phyloP scores from a whole-genome alignment of 2,329 filamentous ascomycete species.

The Sodiomyces alkalinus region DNA sequence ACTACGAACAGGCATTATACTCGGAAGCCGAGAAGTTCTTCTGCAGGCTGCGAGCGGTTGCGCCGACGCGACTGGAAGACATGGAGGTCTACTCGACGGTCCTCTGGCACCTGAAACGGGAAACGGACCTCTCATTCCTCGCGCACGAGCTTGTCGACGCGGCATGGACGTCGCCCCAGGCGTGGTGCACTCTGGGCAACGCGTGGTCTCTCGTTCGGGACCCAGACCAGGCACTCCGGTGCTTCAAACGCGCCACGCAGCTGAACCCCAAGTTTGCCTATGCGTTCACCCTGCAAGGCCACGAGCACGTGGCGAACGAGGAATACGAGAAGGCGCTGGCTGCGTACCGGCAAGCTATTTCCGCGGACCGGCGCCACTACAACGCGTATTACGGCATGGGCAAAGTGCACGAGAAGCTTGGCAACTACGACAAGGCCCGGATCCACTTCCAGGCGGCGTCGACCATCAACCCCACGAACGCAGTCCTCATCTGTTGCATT shows the following conservation, averaged over 20 bases:
- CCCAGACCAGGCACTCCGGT: constrained; percentile 85
- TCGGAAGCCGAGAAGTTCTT: constrained; percentile 79
- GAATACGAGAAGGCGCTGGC: constrained; percentile 91
- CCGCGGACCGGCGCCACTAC: constrained; percentile 79
- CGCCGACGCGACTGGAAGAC: constrained; percentile 73
- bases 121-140: constrained; percentile 80
- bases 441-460: constrained; percentile 82
- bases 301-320: constrained; percentile 91
- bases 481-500: constrained; percentile 83
- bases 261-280: constrained; percentile 85
- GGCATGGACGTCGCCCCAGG: constrained; percentile 79
- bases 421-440: constrained; percentile 81
- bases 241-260: constrained; percentile 89
- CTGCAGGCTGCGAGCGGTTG: constrained; percentile 59
- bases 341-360: constrained; percentile 74
- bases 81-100: constrained; percentile 98
- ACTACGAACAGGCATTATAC: constrained; percentile 84
- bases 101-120: constrained; percentile 94
- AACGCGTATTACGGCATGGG: constrained; percentile 94
- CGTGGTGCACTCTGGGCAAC: constrained; percentile 92
- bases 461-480: constrained; percentile 83
- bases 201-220: constrained; percentile 86
- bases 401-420: constrained; percentile 75
- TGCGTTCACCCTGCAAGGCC: constrained; percentile 86
- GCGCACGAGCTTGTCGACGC: constrained; percentile 81